Evolutionary conservation across 1,139 yeast species (phyloP), one percentile per base, ranked within the genome.

Genomic region (Wickerhamomyces sp.): DNA sequence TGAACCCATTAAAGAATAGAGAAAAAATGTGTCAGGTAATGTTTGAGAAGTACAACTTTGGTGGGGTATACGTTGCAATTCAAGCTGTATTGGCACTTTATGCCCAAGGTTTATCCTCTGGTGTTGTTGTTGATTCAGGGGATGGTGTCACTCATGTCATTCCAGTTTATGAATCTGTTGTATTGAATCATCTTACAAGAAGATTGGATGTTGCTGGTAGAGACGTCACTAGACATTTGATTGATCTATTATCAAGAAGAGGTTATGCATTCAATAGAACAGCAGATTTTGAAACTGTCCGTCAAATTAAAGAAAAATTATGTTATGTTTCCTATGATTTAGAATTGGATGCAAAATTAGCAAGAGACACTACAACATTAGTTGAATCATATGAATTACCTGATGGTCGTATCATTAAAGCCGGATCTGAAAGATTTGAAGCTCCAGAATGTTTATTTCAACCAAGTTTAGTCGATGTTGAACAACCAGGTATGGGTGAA

Each of bases 391-490:
- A 88, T 65, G 97, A 93, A 68, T 76, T 94, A 52, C 99, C 99
- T 11, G 99, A 93, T 67, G 99, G 99, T 45, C 80, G 99, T 67
- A 81, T 87, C 36, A 90, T 93, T 59, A 88, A 86, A 66, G 88
- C 91, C 40, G 98, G 99, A 5, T 87, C 94, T 33, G 99, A 93
- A 68, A 79, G 99, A 67, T 93, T 88, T 65, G 96, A 90, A 69
- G 99, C 99, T 3, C 97, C 99, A 34, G 99, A 93, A 68, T 93
- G 99, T 71, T 75, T 93, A 59, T 93, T 93, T 78, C 99, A 94
- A 71, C 99, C 99, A 45, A 82, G 84, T 59, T 76, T 93, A 58
- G 97, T 93, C n/a, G 99, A 91, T 65, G 89, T 88, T 49, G 99
- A 93, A 70, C 97, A 90, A 65, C 96, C 96, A 1, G 99, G 99